phyloP scores from a whole-genome alignment of 2,329 filamentous ascomycete genomes.

The Alternaria gaisen region DNA sequence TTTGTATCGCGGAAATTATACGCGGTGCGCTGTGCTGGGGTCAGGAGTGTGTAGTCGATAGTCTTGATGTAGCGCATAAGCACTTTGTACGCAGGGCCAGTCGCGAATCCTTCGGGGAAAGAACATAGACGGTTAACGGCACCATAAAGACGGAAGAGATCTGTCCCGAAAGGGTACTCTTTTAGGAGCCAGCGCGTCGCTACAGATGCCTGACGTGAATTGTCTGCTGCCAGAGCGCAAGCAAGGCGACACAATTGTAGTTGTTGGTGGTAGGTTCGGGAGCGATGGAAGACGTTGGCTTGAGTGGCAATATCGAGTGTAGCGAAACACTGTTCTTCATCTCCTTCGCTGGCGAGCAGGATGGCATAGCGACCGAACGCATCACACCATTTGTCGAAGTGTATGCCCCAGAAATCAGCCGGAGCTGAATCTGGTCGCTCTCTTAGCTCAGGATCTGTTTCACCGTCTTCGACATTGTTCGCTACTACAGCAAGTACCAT shows the following conservation, averaged over 20 bases:
- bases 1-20: constrained; percentile 50
- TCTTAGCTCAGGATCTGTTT: constrained; percentile 37
- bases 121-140: constrained; percentile 79
- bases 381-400: constrained; percentile 86
- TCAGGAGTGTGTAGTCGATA: constrained; percentile 75
- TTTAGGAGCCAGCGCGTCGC: constrained; percentile 86
- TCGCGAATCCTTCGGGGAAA: constrained; percentile 77
- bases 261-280: constrained; percentile 71
- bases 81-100: constrained; percentile 86
- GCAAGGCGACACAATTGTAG: constrained; percentile 83
- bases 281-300: constrained; percentile 82
- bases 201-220: constrained; percentile 77
- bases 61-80: constrained; percentile 90
- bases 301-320: constrained; percentile 80
- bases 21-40: constrained; percentile 58
- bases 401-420: constrained; percentile 75
- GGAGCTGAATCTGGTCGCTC: constrained; percentile 51
- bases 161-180: constrained; percentile 79
- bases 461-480: constrained; percentile 47
- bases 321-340: constrained; percentile 77
- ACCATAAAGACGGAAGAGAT: constrained; percentile 84
- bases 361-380: constrained; percentile 90
- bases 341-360: constrained; percentile 72
- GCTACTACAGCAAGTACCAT: constrained; percentile 47
- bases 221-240: constrained; percentile 82